Evolutionary conservation across 305 asterid species (phyloP).

Genomic region (Fraxinus ornus): DNA sequence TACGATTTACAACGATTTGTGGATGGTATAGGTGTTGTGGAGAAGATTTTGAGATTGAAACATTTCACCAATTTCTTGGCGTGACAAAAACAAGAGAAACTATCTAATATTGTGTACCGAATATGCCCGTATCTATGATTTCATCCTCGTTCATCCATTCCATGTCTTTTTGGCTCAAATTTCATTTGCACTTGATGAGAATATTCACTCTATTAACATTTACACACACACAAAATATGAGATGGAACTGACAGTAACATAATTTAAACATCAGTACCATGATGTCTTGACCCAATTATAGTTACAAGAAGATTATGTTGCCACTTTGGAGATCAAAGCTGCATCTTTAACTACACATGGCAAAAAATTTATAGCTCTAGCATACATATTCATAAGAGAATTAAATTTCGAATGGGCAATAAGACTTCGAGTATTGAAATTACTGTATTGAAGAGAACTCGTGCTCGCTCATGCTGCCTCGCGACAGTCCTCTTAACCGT

Average conservation of each 20-base stretch:
- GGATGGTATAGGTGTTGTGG: slow-evolving; percentile 61
- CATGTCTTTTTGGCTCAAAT: neutral
- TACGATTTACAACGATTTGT: slow-evolving; percentile 60
- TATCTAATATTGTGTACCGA: neutral
- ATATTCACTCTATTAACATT: neutral
- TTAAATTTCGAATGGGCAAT: neutral
- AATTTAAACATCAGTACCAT: neutral
- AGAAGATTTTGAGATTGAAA: slow-evolving; percentile 61
- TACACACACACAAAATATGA: neutral
- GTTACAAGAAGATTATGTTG: neutral
- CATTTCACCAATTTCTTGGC: slow-evolving; percentile 50
- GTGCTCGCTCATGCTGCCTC: slow-evolving; percentile 89
- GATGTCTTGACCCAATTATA: neutral
- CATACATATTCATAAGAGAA: neutral
- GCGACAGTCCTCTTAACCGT: slow-evolving; percentile 50
- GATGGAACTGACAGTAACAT: neutral
- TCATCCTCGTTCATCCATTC: neutral
- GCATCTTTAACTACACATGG: neutral
- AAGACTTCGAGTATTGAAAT: neutral
- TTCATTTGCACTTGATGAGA: neutral
- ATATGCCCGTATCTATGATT: neutral
- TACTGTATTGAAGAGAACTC: slow-evolving; percentile 43
- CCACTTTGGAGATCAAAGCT: neutral
- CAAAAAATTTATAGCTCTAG: neutral
- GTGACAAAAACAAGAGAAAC: slow-evolving; percentile 44